Base-by-base conservation (phyloP, 2,329 filamentous ascomycete species). In the Pyricularia grisea region DNA sequence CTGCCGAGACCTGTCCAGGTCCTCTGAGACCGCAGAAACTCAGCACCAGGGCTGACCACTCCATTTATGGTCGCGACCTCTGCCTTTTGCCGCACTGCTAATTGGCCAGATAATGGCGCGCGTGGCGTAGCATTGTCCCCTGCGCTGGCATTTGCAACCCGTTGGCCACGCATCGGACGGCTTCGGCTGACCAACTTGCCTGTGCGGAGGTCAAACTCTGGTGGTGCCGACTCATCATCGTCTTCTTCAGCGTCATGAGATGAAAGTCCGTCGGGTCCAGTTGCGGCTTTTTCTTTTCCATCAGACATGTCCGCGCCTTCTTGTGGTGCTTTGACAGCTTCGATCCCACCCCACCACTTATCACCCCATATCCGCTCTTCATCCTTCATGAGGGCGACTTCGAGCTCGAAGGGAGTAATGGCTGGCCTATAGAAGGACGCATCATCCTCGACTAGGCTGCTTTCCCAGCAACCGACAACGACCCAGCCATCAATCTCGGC, bases 401-500 rank as follows among this genome's bases (percentile, higher is more conserved):
- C 89, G 69, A 98, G 81, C 82, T 99, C 95, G 77, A 96, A 98
- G 0, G 94, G 94, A n/a, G 95, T 99, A 60, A 98, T 88, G 11
- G 98, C 89, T 0, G 94, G 93, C 74, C 88, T 87, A 85, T 90
- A 98, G 76, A 97, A 97, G 7, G 91, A 92, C 0, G 78, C 78
- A 70, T 92, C 91, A 72, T 93, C 93, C 74, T 97, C 94, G 4
- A 99, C 87, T 67, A 98, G 81, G 70, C 92, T 93, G 77, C 94
- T 97, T 80, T 99, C 95, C 95, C 95, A 99, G 79, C 95, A 99
- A 2, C 95, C 94, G 11, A 99, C 92, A 0, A 98, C 93, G 0
- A 98, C 93, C 95, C 95, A 99, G 20, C 93, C 94, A 63, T 93
- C 94, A 5, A 99, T 88, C 78, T 99, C 95, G 70, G 91, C 88